A percentile compares a stretch with the other conserved stretches of the same genome.
Conservation (phyloP, 331 rosid species). For the Ulmus americana region DNA sequence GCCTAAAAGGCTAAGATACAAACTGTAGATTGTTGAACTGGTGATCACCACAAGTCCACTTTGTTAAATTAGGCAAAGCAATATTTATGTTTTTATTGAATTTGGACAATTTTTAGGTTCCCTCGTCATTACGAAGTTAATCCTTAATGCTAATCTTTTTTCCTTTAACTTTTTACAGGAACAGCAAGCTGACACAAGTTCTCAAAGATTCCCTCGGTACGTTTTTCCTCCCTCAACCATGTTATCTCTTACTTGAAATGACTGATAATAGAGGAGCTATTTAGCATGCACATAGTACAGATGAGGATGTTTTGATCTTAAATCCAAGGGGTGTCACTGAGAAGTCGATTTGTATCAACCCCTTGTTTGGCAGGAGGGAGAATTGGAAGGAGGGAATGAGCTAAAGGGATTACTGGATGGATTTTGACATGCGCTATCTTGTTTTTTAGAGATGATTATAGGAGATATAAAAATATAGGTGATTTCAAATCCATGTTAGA, state of each 20-base stretch:
- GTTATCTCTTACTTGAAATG: not conserved
- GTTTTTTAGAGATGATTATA: no score
- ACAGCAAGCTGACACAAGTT: constrained; percentile 45
- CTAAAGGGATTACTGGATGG: no score
- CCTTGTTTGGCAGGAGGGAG: no score
- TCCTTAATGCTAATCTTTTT: not conserved
- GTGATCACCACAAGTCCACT: not conserved
- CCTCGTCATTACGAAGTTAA: not conserved
- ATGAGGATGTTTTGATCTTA: constrained; percentile 10
- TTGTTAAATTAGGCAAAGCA: not conserved
- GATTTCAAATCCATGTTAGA: no score
- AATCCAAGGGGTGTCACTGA: not conserved
- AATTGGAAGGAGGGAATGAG: no score
- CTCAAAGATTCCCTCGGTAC: constrained; percentile 41
- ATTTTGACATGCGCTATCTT: no score
- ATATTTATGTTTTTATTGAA: not conserved
- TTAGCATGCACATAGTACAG: not conserved
- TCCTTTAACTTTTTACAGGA: constrained; percentile 26
- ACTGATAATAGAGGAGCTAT: not conserved
- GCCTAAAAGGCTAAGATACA: not conserved
- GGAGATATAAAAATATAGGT: no score
- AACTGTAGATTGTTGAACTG: not conserved
- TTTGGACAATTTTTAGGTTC: not conserved
- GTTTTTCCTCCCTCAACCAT: constrained; percentile 9
- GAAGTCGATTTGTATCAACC: not conserved